A percentile compares a stretch with the other conserved stretches of the same genome.
Evolutionary conservation across 2,329 filamentous ascomycete genomes (phyloP).

Genomic region (Aspergillus jensenii): DNA sequence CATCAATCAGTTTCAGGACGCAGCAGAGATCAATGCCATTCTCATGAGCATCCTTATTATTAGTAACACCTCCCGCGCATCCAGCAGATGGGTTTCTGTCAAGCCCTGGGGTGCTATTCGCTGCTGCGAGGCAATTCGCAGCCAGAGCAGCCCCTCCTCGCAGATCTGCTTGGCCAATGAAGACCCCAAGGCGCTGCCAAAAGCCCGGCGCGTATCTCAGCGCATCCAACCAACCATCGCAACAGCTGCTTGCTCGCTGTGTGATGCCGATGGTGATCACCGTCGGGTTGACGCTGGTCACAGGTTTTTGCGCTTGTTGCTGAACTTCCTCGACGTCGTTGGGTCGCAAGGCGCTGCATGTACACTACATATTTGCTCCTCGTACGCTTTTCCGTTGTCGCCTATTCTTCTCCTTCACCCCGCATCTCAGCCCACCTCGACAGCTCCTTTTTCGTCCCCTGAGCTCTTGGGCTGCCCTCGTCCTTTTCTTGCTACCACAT

Average conservation of each 20-base stretch:
- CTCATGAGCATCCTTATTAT: background rate
- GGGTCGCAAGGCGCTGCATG: background rate
- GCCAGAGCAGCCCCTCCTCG: constrained; percentile 8
- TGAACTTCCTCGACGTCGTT: background rate
- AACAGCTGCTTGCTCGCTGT: constrained; percentile 4
- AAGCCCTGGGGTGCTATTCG: constrained; percentile 2
- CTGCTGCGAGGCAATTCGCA: constrained; percentile 2
- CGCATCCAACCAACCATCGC: constrained; percentile 8
- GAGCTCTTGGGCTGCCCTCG: constrained; percentile 3
- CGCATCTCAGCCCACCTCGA: constrained; percentile 9
- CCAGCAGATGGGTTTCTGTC: background rate
- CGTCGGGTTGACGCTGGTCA: background rate
- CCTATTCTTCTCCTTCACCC: constrained; percentile 8
- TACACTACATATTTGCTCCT: background rate
- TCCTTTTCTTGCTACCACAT: background rate
- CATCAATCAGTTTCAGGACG: no score
- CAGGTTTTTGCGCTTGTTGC: background rate
- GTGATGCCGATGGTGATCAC: constrained; percentile 8
- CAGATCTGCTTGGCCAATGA: constrained; percentile 15
- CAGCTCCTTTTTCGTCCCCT: constrained; percentile 12
- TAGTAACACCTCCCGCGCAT: background rate
- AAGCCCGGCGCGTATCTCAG: constrained; percentile 18
- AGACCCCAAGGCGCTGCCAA: constrained; percentile 4
- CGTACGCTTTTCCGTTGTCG: background rate
- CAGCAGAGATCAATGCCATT: background rate